Evolutionary conservation across 225 moss, liverwort and hornwort genomes (phyloP).

Genomic region (Thuidium tamariscinum): DNA sequence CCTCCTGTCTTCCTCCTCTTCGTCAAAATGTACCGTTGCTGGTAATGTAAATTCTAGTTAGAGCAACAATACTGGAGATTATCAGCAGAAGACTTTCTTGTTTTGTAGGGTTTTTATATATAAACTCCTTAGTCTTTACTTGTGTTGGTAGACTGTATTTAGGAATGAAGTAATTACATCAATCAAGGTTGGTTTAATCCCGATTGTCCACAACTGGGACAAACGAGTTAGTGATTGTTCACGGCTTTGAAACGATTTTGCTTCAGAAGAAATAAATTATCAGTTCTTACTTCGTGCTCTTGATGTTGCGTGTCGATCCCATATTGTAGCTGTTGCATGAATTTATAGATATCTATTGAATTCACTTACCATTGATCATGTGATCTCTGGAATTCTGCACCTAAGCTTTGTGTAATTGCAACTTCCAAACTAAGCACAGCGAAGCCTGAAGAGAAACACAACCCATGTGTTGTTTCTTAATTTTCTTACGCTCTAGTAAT

Average conservation of each 20-base stretch:
- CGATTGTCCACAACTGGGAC: neutral
- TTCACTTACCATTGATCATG: neutral
- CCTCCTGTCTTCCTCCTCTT: neutral
- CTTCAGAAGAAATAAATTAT: neutral
- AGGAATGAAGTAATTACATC: neutral
- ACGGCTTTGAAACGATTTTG: neutral
- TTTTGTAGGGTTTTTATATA: neutral
- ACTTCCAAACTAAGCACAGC: neutral
- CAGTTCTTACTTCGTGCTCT: neutral
- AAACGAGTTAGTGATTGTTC: neutral
- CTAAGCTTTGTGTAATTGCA: neutral
- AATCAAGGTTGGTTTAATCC: neutral
- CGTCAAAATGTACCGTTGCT: neutral
- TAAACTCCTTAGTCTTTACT: neutral
- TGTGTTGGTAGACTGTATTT: neutral
- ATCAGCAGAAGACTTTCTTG: neutral
- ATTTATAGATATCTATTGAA: neutral
- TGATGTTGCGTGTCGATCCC: no score
- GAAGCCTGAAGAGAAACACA: neutral
- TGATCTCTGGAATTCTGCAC: neutral
- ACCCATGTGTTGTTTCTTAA: neutral
- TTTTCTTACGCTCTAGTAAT: neutral
- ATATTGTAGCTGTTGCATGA: neutral
- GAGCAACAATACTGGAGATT: neutral
- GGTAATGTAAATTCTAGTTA: neutral